These are phyloP conservation scores for Ensete glaucum DNA, from an alignment of 176 grass and related monocot genomes.

Conservation along the genomic window DNA sequence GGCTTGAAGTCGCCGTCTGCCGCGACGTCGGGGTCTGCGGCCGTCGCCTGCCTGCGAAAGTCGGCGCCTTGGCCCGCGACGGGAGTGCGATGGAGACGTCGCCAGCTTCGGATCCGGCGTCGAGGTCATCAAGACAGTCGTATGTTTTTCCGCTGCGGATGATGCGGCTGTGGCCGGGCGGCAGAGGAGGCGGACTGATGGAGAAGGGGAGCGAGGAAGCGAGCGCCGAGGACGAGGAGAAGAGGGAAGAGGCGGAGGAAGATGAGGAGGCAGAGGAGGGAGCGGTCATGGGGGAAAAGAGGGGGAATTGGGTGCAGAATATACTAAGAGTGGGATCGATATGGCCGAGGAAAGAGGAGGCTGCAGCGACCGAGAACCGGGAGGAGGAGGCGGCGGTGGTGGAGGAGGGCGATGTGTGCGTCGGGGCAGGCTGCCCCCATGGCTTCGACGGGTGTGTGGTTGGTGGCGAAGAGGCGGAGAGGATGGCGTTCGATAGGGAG, in stretches of 20 bases:
- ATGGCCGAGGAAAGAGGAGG: slow-evolving; percentile 23
- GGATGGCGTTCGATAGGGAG: slow-evolving; percentile 45
- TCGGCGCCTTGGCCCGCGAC: slow-evolving; percentile 20
- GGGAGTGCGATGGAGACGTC: slow-evolving; percentile 4
- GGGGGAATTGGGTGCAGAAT: slow-evolving; percentile 80
- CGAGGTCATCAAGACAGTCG: not conserved
- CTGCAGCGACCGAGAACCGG: not conserved
- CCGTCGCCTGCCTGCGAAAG: not conserved
- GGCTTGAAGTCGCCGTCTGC: slow-evolving; percentile 19
- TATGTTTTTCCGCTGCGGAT: slow-evolving; percentile 8
- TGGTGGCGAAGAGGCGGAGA: slow-evolving; percentile 23
- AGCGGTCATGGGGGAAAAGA: slow-evolving; percentile 20
- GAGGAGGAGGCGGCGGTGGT: slow-evolving; percentile 7
- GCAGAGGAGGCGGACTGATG: slow-evolving; percentile 9
- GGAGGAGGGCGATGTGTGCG: slow-evolving; percentile 27
- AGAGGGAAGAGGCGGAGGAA: slow-evolving; percentile 5
- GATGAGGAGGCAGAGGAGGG: not conserved
- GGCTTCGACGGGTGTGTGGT: slow-evolving; percentile 21
- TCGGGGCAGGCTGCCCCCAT: not conserved
- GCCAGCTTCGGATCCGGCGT: slow-evolving; percentile 2
- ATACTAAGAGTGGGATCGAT: slow-evolving; percentile 69
- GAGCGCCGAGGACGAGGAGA: not conserved
- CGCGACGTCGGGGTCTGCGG: slow-evolving; percentile 10
- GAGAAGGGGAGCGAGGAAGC: slow-evolving; percentile 4
- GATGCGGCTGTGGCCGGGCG: slow-evolving; percentile 31